Conservation (phyloP, 495 filamentous ascomycete species). For the Xanthoparmelia taractica region DNA sequence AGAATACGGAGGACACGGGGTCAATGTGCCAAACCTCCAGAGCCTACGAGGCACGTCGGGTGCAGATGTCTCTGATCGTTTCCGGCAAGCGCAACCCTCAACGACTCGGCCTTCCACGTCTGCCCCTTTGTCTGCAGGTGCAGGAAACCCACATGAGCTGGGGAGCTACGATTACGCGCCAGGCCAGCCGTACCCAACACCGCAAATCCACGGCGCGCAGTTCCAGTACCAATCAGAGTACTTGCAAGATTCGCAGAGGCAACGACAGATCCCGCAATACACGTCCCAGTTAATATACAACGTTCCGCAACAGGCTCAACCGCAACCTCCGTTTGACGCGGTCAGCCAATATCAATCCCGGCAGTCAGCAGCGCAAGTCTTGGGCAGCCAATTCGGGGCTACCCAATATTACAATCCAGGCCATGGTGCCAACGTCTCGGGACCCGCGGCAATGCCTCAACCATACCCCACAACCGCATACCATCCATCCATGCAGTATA, state of each 20-base stretch:
- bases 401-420: conserved; percentile 66
- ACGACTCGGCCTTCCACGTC: conserved; percentile 17
- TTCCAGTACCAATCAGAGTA: conserved; percentile 42
- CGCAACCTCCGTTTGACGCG: conserved; percentile 66
- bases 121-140: conserved; percentile 8
- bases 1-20: conserved; percentile 13
- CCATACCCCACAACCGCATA: conserved; percentile 49
- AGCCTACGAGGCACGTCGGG: conserved; percentile 7
- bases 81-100: conserved; percentile 18
- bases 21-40: conserved; percentile 9
- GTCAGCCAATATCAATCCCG: conserved; percentile 71
- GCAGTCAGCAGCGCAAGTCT: conserved; percentile 76
- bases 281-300: conserved; percentile 69
- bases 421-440: conserved; percentile 58
- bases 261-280: conserved; percentile 45
- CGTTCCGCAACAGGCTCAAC: conserved; percentile 59
- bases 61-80: conserved; percentile 15
- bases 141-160: conserved; percentile 22
- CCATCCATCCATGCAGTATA: conserved; percentile 45
- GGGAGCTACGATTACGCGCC: conserved; percentile 41
- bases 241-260: conserved; percentile 31
- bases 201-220: conserved; percentile 38
- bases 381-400: conserved; percentile 60
- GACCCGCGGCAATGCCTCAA: conserved; percentile 44
- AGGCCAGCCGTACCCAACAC: conserved; percentile 32